Evolutionary conservation across 495 filamentous ascomycete genomes (phyloP), one percentile per base, ranked within the genome.

Genomic region (Neurospora intermedia): DNA sequence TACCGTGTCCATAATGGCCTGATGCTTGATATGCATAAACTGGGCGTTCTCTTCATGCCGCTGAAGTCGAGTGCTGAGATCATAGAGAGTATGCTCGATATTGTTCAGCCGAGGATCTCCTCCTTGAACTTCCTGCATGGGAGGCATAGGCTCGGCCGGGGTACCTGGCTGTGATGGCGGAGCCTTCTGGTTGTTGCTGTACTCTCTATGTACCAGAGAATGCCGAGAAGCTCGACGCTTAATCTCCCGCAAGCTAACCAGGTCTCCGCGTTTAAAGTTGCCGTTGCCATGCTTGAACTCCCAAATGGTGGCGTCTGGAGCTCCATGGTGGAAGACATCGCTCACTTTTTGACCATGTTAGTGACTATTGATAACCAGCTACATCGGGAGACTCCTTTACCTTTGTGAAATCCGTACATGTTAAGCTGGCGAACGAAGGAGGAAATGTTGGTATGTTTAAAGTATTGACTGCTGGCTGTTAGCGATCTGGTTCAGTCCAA

Each of bases 341-440:
- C 96, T 97, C 76, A 98, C 96, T 99, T 75, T 31, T 38, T 20
- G 13, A 39, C 20, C 13, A 6, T 31, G 70, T 41, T 20, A 41
- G 39, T 66, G 54, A 27, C 71, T 38, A 35, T n/a, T 11, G 7
- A 2, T 15, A 40, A 42, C 38, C 16, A 11, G 27, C 3, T 39
- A 35, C 18, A 15, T 16, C 20, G 9, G 23, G 35, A 45, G 69
- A 54, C 69, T 74, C 86, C 35, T 38, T 69, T 85, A 96, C 96
- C 96, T 94, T 99, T 99, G 82, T 99, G 96, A 84, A 99, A 99
- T 3, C 96, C 96, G 77, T 99, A 99, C 96, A 99, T 99, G 80
- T 99, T 99, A 71, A 99, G 85, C 82, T 99, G 96, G 69, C 96
- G 89, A 43, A 99, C 96, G 80, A 99, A 99, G 11, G 96, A 99